Conservation (phyloP, 73 alveolate genomes). For the Symbiodinium natans region DNA sequence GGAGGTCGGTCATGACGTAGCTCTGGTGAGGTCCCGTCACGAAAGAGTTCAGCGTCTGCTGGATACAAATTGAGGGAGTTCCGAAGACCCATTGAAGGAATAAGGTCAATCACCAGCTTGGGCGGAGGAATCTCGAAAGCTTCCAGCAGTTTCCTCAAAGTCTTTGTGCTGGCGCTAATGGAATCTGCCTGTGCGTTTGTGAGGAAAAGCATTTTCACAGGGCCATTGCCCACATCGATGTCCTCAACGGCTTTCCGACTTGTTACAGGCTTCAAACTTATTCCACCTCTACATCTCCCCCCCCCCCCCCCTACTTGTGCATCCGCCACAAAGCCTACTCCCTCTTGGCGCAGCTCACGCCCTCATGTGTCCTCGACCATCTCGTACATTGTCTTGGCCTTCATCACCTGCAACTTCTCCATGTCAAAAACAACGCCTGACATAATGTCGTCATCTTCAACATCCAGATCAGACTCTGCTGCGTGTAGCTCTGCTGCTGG, state of each 20-base stretch:
- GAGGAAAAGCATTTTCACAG: background rate
- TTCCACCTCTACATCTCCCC: too few relatives aligned
- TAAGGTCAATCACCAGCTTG: slow-evolving; percentile 8
- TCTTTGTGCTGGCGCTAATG: background rate
- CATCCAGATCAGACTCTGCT: too few relatives aligned
- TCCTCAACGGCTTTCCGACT: too few relatives aligned
- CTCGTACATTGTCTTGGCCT: slow-evolving; percentile 29
- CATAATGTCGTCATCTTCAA: background rate
- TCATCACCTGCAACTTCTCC: slow-evolving; percentile 3
- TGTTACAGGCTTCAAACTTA: too few relatives aligned
- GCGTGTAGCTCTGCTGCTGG: too few relatives aligned
- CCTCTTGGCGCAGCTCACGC: too few relatives aligned
- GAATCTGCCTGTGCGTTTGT: background rate
- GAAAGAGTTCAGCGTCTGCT: background rate
- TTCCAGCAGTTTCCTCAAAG: background rate
- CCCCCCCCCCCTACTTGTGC: too few relatives aligned
- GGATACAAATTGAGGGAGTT: background rate
- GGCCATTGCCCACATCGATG: background rate
- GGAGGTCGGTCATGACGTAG: background rate
- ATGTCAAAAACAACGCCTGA: background rate
- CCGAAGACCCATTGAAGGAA: background rate
- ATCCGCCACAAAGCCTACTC: too few relatives aligned
- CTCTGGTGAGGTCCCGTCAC: background rate
- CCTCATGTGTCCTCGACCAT: slow-evolving; percentile 38
- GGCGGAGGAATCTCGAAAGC: slow-evolving; percentile 35